Base-by-base conservation (phyloP, 1,284 basidiomycete species). In the Papiliotrema flavescens region DNA sequence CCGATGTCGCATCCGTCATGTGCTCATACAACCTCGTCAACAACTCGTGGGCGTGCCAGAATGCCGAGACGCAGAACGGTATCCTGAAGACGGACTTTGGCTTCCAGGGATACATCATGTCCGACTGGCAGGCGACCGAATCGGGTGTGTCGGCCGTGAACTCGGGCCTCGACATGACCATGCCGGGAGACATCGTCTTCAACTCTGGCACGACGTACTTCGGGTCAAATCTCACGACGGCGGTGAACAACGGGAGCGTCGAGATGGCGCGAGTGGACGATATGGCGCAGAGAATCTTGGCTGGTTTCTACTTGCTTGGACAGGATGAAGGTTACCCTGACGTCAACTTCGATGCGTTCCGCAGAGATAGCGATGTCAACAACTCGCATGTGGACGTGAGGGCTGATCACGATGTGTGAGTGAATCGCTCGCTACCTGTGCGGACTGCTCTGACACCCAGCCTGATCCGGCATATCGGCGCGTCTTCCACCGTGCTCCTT, bases 1-100 rank as follows among this genome's bases (percentile, higher is more conserved):
- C 87, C 0, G 88, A 87, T 34, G 85, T 87, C 6, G 81, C 85
- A 0, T 82, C 83, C 43, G 80, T 90, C 57, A 92, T 91, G 89
- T 90, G 86, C 76, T 84, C 83, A 47, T 87, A 86, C 71, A 75
- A 75, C 61, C 64, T 67, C n/a, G 28, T 71, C 69, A 88, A 89
- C 66, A 80, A 82, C 17, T 83, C 81, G 0, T 87, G 78, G 63
- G 80, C 85, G 0, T 88, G 86, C 63, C 83, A 87, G 64, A 88
- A 89, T 66, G 79, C 81, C 55, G 80, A 84, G 66, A 80, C 80
- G 5, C 72, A 88, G 56, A 89, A 88, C 68, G 83, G 82, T n/a
- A 76, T 87, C 22, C 74, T 89, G 50, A 89, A 89, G 76, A 80
- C 80, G 19, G 87, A 90, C 71, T 80, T 84, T 53, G 86, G 85